Base-by-base conservation (phyloP, 73 alveolate genomes). In the Paramecium biaurelia region DNA sequence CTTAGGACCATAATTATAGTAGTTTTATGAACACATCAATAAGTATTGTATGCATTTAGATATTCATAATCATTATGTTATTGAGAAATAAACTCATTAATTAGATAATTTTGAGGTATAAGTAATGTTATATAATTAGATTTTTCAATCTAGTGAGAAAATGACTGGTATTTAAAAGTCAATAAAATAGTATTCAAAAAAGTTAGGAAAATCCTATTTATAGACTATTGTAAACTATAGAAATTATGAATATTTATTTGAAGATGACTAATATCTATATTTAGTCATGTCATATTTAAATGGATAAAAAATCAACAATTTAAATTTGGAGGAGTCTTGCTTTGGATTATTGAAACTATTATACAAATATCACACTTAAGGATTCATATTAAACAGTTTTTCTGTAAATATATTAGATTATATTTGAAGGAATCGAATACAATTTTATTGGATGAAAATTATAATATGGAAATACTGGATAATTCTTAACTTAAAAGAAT, bases 391-490 rank as follows among this genome's bases (percentile, higher is more conserved):
- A 26, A 35, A 11, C n/a, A 5, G 4, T 34, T 32, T 72, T 37
- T 20, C 38, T 30, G 86, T 72, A 72, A 28, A 2, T 12, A 14
- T 37, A 30, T 28, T 1, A 32, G 1, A 32, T 72, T 35, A 35
- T 35, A 12, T 30, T n/a, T n/a, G n/a, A 32, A 72, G 86, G 86
- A 30, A 34, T 21, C 18, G 5, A 79, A 79, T 11, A 45, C 47
- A 3, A 18, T 79, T 30, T 32, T 79, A 43, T 79, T 79, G 12
- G 90, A 79, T 79, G 90, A 79, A 24, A 79, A 79, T 47, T 79
- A 79, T 34, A 79, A 79, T 79, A 23, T 79, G 74, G 90, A 79
- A 26, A 38, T 79, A 30, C 30, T 79, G 45, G 90, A 79, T 45
- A 79, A 23, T 23, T 23, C 43, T 41, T 24, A n/a, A 23, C 20